phyloP scores from a whole-genome alignment of 192 early-diverging fungal genomes.

The Paraglomus brasilianum region DNA sequence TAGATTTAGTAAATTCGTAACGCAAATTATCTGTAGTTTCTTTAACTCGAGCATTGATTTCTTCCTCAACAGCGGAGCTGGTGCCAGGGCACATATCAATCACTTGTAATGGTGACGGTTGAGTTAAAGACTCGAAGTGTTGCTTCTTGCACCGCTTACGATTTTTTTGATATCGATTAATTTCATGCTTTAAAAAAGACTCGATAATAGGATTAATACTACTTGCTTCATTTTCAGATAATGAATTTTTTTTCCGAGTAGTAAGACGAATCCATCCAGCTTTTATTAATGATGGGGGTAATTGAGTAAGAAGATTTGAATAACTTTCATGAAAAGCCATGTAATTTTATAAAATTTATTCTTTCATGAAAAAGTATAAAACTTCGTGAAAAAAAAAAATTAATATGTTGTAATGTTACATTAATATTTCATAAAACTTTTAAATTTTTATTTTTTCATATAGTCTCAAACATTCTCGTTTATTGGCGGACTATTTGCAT shows the following conservation, averaged over 20 bases:
- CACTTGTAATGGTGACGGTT: too few species aligned
- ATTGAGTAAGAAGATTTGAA: neutral
- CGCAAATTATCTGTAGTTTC: conserved; percentile 12
- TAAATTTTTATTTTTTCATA: too few species aligned
- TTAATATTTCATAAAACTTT: too few species aligned
- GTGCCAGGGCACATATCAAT: conserved; percentile 3
- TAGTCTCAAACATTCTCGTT: too few species aligned
- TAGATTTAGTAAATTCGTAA: conserved; percentile 11
- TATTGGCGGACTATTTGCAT: too few species aligned
- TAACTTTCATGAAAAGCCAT: too few species aligned
- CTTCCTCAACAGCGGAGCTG: conserved; percentile 3
- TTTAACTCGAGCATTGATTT: conserved; percentile 22
- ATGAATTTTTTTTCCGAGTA: neutral
- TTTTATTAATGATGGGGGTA: neutral
- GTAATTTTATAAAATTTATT: too few species aligned
- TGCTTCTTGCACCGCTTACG: neutral
- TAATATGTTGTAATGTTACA: too few species aligned
- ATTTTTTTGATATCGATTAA: neutral
- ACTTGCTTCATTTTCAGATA: neutral
- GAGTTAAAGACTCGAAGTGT: too few species aligned
- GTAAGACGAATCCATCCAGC: neutral
- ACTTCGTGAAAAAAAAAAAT: too few species aligned
- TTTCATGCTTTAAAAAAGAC: neutral
- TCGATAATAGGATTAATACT: neutral
- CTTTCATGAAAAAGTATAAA: too few species aligned